Evolutionary conservation across 495 filamentous ascomycete species (phyloP).

Genomic region (Sphaerosporella brunnea): DNA sequence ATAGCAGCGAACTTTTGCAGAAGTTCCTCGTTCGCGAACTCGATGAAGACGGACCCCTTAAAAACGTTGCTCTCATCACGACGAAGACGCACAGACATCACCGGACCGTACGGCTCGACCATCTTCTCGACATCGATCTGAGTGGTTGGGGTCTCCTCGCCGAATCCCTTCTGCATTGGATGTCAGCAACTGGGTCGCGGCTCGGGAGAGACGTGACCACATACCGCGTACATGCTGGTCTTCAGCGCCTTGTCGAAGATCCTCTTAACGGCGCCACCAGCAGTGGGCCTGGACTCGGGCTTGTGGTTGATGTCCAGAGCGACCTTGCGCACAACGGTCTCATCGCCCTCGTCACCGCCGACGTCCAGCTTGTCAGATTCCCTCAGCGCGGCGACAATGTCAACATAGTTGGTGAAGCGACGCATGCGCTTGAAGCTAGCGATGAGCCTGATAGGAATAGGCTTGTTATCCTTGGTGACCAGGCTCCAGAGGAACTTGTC

Average conservation of each 20-base stretch:
- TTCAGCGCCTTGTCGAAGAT: conserved; percentile 42
- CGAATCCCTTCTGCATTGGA: conserved; percentile 58
- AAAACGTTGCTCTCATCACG: conserved; percentile 51
- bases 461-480: conserved; percentile 58
- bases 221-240: conserved; percentile 44
- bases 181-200: neutral
- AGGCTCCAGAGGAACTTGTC: conserved; percentile 71
- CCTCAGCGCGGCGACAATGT: conserved; percentile 65
- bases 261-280: too few relatives aligned
- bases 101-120: conserved; percentile 61
- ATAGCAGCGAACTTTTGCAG: conserved; percentile 59
- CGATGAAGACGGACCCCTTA: conserved; percentile 91
- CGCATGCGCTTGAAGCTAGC: conserved; percentile 85
- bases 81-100: conserved; percentile 73
- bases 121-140: conserved; percentile 90
- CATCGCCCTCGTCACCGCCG: conserved; percentile 41
- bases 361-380: conserved; percentile 50
- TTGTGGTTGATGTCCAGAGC: conserved; percentile 37
- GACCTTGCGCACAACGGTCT: conserved; percentile 55
- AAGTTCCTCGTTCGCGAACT: conserved; percentile 59
- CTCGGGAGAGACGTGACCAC: conserved; percentile 5
- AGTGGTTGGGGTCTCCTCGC: conserved; percentile 52
- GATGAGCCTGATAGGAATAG: conserved; percentile 57
- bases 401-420: conserved; percentile 66
- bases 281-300: too few relatives aligned